phyloP scores from a whole-genome alignment of 805 yeast species.

The Cyberlindnera euphorbiiphila region DNA sequence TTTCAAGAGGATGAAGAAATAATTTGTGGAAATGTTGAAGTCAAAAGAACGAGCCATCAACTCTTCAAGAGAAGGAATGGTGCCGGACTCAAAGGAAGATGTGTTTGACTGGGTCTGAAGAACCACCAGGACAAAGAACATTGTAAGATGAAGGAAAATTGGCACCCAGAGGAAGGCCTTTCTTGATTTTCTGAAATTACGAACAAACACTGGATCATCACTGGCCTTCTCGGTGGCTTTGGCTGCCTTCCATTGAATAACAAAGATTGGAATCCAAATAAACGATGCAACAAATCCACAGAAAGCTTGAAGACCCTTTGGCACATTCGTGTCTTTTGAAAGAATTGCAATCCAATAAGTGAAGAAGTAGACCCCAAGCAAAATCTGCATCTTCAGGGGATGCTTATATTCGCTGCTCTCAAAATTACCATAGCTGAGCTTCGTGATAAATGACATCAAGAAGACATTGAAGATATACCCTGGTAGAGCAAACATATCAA shows the following conservation, averaged over 20 bases:
- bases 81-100: not conserved
- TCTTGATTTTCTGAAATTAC: not conserved
- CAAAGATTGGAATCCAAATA: not conserved
- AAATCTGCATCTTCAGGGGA: no score
- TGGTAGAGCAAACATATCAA: no score
- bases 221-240: slow-evolving; percentile 1
- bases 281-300: not conserved
- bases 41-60: no score
- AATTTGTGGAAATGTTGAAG: not conserved
- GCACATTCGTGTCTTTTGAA: no score
- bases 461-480: no score
- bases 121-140: not conserved
- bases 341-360: no score
- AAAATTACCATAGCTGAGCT: no score
- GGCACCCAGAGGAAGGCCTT: not conserved
- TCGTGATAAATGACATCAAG: no score
- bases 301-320: not conserved
- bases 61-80: not conserved
- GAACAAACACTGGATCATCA: not conserved
- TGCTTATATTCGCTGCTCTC: no score
- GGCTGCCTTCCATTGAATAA: not conserved
- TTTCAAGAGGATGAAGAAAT: not conserved
- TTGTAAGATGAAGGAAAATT: not conserved
- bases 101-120: not conserved
- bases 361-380: not conserved